A percentile compares a stretch with the other conserved stretches of the same genome.
phyloP scores from a whole-genome alignment of 192 early-diverging fungal species.

The Rhizophagus clarus region DNA sequence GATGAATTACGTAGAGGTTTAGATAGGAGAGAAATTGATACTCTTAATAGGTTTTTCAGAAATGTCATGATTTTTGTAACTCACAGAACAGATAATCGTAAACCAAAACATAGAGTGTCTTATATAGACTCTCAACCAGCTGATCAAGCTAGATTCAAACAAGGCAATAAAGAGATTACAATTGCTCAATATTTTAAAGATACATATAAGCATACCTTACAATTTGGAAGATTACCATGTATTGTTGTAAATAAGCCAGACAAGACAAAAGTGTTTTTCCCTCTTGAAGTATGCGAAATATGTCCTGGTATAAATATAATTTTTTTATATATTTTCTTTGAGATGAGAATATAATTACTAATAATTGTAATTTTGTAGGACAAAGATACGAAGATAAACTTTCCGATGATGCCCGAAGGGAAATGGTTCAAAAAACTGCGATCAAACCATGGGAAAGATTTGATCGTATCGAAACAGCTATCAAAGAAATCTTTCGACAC shows the following conservation, averaged over 20 bases:
- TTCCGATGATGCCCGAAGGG: neutral
- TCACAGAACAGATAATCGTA: constrained; percentile 54
- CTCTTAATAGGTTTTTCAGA: constrained; percentile 51
- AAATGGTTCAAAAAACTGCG: neutral
- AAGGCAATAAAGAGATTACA: constrained; percentile 49
- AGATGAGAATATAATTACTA: too few species aligned
- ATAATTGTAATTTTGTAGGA: neutral
- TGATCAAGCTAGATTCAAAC: constrained; percentile 67
- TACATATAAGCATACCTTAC: constrained; percentile 74
- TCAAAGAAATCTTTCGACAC: constrained; percentile 74
- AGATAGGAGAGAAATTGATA: constrained; percentile 35
- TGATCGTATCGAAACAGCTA: constrained; percentile 63
- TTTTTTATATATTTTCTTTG: too few species aligned
- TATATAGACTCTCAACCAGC: constrained; percentile 69
- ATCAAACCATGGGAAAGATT: constrained; percentile 1
- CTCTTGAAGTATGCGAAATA: constrained; percentile 89
- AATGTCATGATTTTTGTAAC: constrained; percentile 51
- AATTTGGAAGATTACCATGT: constrained; percentile 57
- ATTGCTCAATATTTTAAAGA: constrained; percentile 77
- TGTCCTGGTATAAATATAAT: neutral
- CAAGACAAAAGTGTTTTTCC: constrained; percentile 54
- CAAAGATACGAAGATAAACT: constrained; percentile 1
- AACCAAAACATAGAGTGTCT: constrained; percentile 67
- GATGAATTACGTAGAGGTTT: constrained; percentile 49
- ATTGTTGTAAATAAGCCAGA: constrained; percentile 66